These are phyloP conservation scores for Bassia scoparia DNA, from an alignment of 148 eudicot genomes.

Conservation along the genomic window DNA sequence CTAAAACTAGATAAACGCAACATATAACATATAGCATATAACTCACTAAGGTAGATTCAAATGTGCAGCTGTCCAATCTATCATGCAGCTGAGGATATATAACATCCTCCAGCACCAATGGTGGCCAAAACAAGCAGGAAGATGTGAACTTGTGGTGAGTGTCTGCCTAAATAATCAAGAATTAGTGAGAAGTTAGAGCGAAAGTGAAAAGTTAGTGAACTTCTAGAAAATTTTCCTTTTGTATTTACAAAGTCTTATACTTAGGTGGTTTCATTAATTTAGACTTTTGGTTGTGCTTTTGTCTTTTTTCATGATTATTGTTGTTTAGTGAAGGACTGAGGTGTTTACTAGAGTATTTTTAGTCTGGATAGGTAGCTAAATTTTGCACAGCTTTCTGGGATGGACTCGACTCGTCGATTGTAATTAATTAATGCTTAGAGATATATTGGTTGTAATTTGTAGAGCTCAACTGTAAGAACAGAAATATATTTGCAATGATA, in stretches of 20 bases:
- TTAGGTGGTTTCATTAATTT: no score
- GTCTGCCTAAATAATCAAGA: neutral
- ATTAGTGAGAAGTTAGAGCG: neutral
- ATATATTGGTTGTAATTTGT: no score
- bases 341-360: no score
- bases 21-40: no score
- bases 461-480: no score
- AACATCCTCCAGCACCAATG: neutral
- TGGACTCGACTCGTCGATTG: no score
- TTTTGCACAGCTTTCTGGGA: no score
- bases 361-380: no score
- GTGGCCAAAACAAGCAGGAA: neutral
- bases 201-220: neutral
- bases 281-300: neutral
- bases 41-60: neutral
- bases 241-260: neutral
- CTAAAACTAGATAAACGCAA: neutral
- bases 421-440: no score
- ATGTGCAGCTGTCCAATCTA: neutral
- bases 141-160: neutral
- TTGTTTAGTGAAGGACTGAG: neutral
- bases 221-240: neutral
- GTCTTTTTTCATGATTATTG: neutral
- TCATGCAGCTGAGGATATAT: neutral
- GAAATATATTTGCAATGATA: no score